Evolutionary conservation across 345 rosid species (phyloP).

Genomic region (Euphorbia peplus): DNA sequence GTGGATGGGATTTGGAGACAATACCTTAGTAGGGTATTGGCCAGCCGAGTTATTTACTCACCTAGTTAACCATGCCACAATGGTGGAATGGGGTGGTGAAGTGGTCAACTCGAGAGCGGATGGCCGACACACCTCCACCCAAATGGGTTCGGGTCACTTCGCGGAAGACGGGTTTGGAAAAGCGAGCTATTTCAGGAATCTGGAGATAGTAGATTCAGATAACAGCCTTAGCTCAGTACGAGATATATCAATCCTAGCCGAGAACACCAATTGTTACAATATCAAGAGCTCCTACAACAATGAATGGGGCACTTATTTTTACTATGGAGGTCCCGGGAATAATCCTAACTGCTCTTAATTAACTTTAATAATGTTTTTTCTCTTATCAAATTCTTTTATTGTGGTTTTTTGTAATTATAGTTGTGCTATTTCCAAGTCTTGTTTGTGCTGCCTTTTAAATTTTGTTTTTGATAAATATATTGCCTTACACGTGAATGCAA

Average conservation of each 20-base stretch:
- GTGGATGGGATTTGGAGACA: slow-evolving; percentile 98
- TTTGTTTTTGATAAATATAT: background rate
- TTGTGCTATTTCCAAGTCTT: slow-evolving; percentile 30
- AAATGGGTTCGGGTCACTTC: slow-evolving; percentile 96
- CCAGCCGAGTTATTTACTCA: slow-evolving; percentile 94
- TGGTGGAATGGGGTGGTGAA: slow-evolving; percentile 99
- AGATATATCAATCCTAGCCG: slow-evolving; percentile 68
- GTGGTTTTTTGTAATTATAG: slow-evolving; percentile 19
- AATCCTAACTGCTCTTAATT: slow-evolving; percentile 68
- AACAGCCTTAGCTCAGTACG: slow-evolving; percentile 70
- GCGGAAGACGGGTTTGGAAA: slow-evolving; percentile 82
- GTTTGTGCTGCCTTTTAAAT: slow-evolving; percentile 22
- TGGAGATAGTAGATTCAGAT: slow-evolving; percentile 84
- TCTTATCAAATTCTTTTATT: slow-evolving; percentile 29
- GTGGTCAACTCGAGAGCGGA: slow-evolving; percentile 84
- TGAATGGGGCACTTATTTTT: slow-evolving; percentile 91
- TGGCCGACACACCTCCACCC: slow-evolving; percentile 80
- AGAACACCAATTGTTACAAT: slow-evolving; percentile 85
- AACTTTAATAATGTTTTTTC: background rate
- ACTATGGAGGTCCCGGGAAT: slow-evolving; percentile 91
- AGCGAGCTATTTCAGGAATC: slow-evolving; percentile 83
- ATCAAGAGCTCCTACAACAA: slow-evolving; percentile 66
- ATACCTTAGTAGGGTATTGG: slow-evolving; percentile 87
- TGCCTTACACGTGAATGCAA: slow-evolving; percentile 10
- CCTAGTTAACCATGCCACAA: slow-evolving; percentile 78